A percentile compares a stretch with the other conserved stretches of the same genome.
Evolutionary conservation across 768 basidiomycete species (phyloP).

Genomic region (Russula emetica): DNA sequence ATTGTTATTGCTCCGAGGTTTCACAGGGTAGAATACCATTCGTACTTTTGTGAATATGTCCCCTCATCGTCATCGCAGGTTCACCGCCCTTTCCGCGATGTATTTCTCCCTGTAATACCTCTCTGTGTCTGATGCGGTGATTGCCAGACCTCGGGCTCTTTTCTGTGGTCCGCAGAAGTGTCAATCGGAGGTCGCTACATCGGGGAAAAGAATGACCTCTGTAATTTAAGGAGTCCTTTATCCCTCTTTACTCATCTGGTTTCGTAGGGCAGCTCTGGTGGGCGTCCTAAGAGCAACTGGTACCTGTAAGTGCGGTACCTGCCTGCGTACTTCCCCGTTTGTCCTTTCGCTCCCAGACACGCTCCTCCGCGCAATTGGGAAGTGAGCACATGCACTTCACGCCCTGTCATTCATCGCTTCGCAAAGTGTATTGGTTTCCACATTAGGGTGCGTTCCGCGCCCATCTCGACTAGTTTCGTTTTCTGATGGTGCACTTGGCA

Average conservation of each 20-base stretch:
- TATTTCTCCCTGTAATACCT: slow-evolving; percentile 71
- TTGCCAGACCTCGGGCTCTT: slow-evolving; percentile 71
- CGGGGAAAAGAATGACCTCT: slow-evolving; percentile 48
- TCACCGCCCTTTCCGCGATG: slow-evolving; percentile 62
- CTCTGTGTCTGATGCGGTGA: slow-evolving; percentile 75
- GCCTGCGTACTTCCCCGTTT: neutral
- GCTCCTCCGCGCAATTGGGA: slow-evolving; percentile 64
- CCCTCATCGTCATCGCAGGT: slow-evolving; percentile 40
- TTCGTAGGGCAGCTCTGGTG: slow-evolving; percentile 51
- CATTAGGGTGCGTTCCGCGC: slow-evolving; percentile 31
- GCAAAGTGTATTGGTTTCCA: slow-evolving; percentile 45
- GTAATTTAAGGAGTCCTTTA: slow-evolving; percentile 44
- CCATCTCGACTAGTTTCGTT: neutral
- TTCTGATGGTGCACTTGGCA: neutral
- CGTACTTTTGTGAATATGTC: neutral
- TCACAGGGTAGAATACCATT: slow-evolving; percentile 47
- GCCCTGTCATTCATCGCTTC: slow-evolving; percentile 61
- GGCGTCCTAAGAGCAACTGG: slow-evolving; percentile 63
- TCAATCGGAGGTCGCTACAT: slow-evolving; percentile 28
- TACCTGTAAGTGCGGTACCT: slow-evolving; percentile 50
- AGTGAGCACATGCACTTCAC: slow-evolving; percentile 71
- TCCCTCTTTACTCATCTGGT: neutral
- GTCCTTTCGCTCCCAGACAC: slow-evolving; percentile 34
- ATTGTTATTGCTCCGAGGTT: slow-evolving; percentile 53
- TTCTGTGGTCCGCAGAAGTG: slow-evolving; percentile 47